Evolutionary conservation across 805 yeast genomes (phyloP).

Genomic region (Nakazawaea pomicola): DNA sequence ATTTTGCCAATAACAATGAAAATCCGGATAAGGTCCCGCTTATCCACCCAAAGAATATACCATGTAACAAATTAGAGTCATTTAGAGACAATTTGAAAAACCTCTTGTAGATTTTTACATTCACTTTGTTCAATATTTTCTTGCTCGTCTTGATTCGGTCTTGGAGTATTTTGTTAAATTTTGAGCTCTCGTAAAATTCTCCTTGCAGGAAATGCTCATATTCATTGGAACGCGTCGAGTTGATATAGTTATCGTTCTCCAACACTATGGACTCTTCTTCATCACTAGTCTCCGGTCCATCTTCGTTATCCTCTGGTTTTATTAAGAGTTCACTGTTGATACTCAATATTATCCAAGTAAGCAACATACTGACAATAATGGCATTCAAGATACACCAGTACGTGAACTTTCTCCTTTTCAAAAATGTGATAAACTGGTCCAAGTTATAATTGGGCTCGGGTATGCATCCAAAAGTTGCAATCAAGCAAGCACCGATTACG

Average conservation of each 20-base stretch:
- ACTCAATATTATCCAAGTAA: constrained; percentile 24
- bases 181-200: not conserved
- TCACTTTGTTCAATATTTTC: not conserved
- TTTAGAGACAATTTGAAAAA: constrained; percentile 15
- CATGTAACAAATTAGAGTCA: constrained; percentile 36
- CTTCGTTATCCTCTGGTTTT: not conserved
- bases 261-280: constrained; percentile 4
- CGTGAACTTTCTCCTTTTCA: constrained; percentile 42
- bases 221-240: constrained; percentile 6
- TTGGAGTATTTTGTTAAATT: not conserved
- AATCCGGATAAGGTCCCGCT: constrained; percentile 83
- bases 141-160: not conserved
- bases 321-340: constrained; percentile 1
- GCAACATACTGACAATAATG: constrained; percentile 22
- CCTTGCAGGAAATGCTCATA: constrained; percentile 9
- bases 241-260: constrained; percentile 9
- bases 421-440: constrained; percentile 38
- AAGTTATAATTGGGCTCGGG: constrained; percentile 49
- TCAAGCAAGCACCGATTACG: constrained; percentile 67
- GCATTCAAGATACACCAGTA: constrained; percentile 46
- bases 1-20: constrained; percentile 80
- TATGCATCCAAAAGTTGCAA: constrained; percentile 67
- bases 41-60: constrained; percentile 58
- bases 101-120: not conserved
- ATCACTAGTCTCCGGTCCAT: not conserved